phyloP scores from a whole-genome alignment of 2,329 filamentous ascomycete genomes.

The Ramularia collo-cygni region DNA sequence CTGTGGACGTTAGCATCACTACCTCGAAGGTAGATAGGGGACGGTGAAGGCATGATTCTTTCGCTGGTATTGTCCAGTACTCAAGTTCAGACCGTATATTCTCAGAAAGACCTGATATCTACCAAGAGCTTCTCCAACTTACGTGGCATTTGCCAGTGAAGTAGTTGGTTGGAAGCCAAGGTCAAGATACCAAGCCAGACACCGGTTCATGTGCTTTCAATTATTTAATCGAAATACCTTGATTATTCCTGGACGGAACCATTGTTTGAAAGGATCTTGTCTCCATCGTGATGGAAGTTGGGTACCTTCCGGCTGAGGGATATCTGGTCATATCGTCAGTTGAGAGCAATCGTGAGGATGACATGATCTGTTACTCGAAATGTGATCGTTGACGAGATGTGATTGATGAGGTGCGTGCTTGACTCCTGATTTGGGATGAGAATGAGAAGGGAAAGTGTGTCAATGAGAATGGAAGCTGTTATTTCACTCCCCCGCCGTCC shows the following conservation, averaged over 20 bases:
- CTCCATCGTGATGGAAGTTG: not conserved
- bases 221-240: slow-evolving; percentile 7
- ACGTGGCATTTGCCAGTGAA: too few relatives aligned
- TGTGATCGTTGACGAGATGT: too few relatives aligned
- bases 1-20: slow-evolving; percentile 34
- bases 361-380: too few relatives aligned
- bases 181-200: slow-evolving; percentile 5
- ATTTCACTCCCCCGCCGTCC: too few relatives aligned
- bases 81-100: slow-evolving; percentile 95
- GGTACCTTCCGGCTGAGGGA: not conserved
- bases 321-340: not conserved
- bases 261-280: slow-evolving; percentile 1
- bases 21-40: slow-evolving; percentile 37
- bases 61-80: slow-evolving; percentile 97
- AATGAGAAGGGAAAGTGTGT: too few relatives aligned
- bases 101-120: slow-evolving; percentile 53
- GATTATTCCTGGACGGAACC: slow-evolving; percentile 9
- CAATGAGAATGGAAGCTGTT: too few relatives aligned
- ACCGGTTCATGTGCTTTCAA: slow-evolving; percentile 13
- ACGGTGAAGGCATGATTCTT: slow-evolving; percentile 77
- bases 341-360: not conserved
- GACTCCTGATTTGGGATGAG: too few relatives aligned
- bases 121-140: slow-evolving; percentile 16
- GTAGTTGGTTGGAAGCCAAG: slow-evolving; percentile 1
- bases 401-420: too few relatives aligned